phyloP scores from a whole-genome alignment of 2,329 filamentous ascomycete genomes.

The Diaporthe destruens region DNA sequence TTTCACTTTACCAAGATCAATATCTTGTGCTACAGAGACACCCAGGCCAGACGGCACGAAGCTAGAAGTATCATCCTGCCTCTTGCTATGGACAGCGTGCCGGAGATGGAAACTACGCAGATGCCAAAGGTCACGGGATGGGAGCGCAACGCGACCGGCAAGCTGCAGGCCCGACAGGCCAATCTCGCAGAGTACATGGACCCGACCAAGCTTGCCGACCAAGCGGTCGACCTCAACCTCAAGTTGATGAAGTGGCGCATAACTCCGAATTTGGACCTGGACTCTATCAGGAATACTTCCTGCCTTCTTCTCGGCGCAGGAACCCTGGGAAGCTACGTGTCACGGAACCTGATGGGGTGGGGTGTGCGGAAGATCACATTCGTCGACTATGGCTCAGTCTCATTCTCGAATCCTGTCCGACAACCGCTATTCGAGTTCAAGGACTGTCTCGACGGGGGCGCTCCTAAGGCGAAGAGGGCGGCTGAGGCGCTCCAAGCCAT shows the following conservation, averaged over 20 bases:
- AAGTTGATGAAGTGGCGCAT: slow-evolving; percentile 99
- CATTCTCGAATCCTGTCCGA: slow-evolving; percentile 95
- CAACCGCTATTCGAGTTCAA: slow-evolving; percentile 93
- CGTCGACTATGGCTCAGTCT: slow-evolving; percentile 92
- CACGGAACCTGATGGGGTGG: slow-evolving; percentile 93
- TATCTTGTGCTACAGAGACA: slow-evolving; percentile 91
- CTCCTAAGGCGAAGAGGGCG: slow-evolving; percentile 84
- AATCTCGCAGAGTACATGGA: slow-evolving; percentile 96
- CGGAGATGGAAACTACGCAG: slow-evolving; percentile 58
- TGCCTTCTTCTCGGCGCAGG: slow-evolving; percentile 93
- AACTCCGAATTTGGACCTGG: slow-evolving; percentile 87
- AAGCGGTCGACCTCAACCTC: slow-evolving; percentile 94
- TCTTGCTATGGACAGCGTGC: slow-evolving; percentile 66
- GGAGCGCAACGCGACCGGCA: slow-evolving; percentile 86
- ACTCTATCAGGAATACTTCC: slow-evolving; percentile 88
- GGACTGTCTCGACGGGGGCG: slow-evolving; percentile 88
- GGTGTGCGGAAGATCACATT: slow-evolving; percentile 96
- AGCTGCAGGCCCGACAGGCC: slow-evolving; percentile 81
- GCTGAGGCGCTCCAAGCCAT: slow-evolving; percentile 86
- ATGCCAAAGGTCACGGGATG: slow-evolving; percentile 96
- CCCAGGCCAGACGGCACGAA: slow-evolving; percentile 80
- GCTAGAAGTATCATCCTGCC: slow-evolving; percentile 84
- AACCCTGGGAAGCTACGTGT: slow-evolving; percentile 93
- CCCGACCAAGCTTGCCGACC: slow-evolving; percentile 86
- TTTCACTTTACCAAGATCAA: slow-evolving; percentile 84